Conservation (phyloP, 192 early-diverging fungal species). For the Martensiomyces pterosporus region DNA sequence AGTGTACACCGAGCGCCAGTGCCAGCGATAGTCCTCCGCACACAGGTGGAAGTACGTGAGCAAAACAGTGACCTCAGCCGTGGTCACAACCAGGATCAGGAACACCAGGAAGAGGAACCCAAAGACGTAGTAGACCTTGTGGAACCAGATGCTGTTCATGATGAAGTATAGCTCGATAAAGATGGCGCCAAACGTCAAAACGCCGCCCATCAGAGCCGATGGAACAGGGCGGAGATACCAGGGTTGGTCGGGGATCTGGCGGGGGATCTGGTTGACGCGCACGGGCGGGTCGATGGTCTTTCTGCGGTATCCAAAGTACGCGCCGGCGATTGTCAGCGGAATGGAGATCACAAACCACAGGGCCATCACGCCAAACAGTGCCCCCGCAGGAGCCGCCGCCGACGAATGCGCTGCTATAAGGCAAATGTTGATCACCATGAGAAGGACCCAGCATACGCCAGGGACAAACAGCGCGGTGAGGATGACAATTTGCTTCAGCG, state of each 20-base stretch:
- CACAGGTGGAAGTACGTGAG: conserved; percentile 89
- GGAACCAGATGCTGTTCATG: conserved; percentile 90
- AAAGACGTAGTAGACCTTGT: conserved; percentile 91
- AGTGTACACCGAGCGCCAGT: conserved; percentile 86
- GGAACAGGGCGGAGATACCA: conserved; percentile 72
- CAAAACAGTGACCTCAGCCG: conserved; percentile 81
- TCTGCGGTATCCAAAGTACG: conserved; percentile 63
- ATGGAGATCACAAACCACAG: conserved; percentile 85
- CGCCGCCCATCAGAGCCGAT: conserved; percentile 73
- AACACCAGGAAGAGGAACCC: conserved; percentile 90
- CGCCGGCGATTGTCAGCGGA: conserved; percentile 79
- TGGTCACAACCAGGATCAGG: conserved; percentile 76
- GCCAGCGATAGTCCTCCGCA: conserved; percentile 80
- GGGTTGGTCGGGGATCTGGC: conserved; percentile 85
- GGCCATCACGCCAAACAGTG: conserved; percentile 73
- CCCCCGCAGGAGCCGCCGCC: conserved; percentile 82
- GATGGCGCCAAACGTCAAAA: conserved; percentile 89
- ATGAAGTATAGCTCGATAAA: conserved; percentile 98
- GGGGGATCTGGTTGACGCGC: conserved; percentile 89
- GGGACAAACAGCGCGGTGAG: conserved; percentile 81
- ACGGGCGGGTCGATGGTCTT: conserved; percentile 70
- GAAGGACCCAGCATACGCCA: conserved; percentile 53
- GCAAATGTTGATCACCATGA: conserved; percentile 79
- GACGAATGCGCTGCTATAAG: conserved; percentile 77
- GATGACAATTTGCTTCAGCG: conserved; percentile 81